Conservation (phyloP, 139 green algal genomes). For the Mesotaenium endlicherianum region DNA sequence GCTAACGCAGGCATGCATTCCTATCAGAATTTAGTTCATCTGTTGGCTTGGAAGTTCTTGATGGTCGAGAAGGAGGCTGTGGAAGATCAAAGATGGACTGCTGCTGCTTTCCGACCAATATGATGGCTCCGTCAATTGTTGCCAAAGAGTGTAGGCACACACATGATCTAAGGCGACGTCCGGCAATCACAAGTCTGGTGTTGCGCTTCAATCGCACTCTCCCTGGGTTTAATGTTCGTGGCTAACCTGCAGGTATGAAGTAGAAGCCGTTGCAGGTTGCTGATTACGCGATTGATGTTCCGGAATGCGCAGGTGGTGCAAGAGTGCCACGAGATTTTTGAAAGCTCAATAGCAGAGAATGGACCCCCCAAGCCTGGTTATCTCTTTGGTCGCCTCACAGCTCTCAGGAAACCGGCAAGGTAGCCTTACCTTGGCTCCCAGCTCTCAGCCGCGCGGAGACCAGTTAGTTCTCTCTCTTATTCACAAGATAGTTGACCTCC, state of each 20-base stretch:
- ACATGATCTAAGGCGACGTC: not conserved
- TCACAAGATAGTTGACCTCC: too few species aligned
- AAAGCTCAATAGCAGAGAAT: not conserved
- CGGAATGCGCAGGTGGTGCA: conserved; percentile 31
- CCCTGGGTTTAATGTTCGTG: not conserved
- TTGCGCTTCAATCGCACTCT: not conserved
- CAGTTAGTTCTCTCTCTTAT: too few species aligned
- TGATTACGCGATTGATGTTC: not conserved
- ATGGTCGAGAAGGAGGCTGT: too few species aligned
- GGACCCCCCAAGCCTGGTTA: not conserved
- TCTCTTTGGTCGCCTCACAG: not conserved
- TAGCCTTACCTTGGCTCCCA: too few species aligned
- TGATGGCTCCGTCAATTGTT: too few species aligned
- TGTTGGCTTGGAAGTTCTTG: too few species aligned
- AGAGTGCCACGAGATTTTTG: conserved; percentile 18
- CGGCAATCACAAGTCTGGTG: not conserved
- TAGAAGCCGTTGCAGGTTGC: not conserved
- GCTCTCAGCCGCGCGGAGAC: too few species aligned
- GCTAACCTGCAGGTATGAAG: not conserved
- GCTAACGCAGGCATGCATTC: too few species aligned
- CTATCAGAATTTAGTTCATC: too few species aligned
- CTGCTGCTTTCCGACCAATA: too few species aligned
- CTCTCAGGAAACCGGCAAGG: too few species aligned
- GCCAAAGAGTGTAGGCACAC: not conserved
- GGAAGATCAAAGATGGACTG: too few species aligned